These are phyloP conservation scores for Plenodomus lindquistii DNA, from an alignment of 2,329 filamentous ascomycete genomes.

Conservation along the genomic window DNA sequence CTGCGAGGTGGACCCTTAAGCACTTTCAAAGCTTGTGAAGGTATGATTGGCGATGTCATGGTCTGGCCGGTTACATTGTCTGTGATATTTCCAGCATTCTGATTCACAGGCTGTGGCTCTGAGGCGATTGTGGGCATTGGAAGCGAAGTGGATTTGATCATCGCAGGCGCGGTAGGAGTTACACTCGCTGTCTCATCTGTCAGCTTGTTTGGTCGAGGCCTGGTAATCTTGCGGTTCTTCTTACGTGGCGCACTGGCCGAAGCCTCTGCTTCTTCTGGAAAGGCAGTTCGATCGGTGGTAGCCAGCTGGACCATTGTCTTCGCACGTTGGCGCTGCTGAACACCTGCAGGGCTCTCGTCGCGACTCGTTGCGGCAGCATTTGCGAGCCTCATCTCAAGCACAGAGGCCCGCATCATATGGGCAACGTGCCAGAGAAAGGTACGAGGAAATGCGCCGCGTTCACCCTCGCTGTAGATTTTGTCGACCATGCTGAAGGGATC, in stretches of 20 bases:
- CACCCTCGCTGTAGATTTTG: constrained; percentile 33
- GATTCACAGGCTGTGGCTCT: neutral
- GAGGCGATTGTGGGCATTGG: neutral
- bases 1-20: constrained; percentile 13
- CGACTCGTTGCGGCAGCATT: constrained; percentile 1
- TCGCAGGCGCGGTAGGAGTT: neutral
- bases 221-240: constrained; percentile 6
- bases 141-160: neutral
- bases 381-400: constrained; percentile 9
- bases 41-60: constrained; percentile 10
- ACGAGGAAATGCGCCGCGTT: constrained; percentile 25
- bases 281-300: neutral
- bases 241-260: constrained; percentile 8
- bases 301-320: neutral
- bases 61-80: constrained; percentile 1
- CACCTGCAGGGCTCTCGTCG: neutral
- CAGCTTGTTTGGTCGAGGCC: constrained; percentile 5
- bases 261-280: neutral
- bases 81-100: constrained; percentile 3
- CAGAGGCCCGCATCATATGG: constrained; percentile 26
- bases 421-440: constrained; percentile 36
- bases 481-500: constrained; percentile 29
- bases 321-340: neutral
- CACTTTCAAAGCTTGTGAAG: constrained; percentile 8
- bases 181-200: constrained; percentile 12